phyloP scores from a whole-genome alignment of 768 basidiomycete genomes.

The Boletales sp. region DNA sequence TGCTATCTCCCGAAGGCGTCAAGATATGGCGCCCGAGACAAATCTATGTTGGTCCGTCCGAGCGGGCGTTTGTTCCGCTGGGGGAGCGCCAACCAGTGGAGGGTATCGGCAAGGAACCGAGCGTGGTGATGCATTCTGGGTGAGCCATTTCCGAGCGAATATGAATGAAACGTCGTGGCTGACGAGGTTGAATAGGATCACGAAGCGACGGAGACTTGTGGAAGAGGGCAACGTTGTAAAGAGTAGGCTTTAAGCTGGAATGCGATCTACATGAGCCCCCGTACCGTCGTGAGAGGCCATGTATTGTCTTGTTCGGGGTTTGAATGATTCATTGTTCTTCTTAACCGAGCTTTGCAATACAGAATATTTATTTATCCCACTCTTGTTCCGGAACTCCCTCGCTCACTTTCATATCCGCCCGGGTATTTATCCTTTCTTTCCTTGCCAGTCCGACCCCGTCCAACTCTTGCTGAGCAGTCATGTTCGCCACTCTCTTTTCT shows the following conservation, averaged over 20 bases:
- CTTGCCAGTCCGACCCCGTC: background rate
- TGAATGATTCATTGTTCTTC: conserved; percentile 10
- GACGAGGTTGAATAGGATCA: conserved; percentile 20
- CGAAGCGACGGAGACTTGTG: conserved; percentile 30
- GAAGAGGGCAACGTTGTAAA: conserved; percentile 21
- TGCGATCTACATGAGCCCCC: background rate
- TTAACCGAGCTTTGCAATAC: background rate
- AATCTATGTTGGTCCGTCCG: conserved; percentile 74
- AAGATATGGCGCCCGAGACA: conserved; percentile 93
- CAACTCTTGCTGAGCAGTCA: conserved; percentile 32
- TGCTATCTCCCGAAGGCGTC: conserved; percentile 84
- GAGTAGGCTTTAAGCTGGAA: conserved; percentile 24
- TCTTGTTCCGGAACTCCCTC: too few species aligned
- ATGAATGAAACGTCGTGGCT: background rate
- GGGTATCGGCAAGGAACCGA: conserved; percentile 57
- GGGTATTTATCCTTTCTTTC: conserved; percentile 10
- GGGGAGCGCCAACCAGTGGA: conserved; percentile 53
- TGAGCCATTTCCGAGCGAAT: conserved; percentile 35
- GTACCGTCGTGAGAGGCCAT: background rate
- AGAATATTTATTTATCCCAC: too few species aligned
- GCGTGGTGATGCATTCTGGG: conserved; percentile 70
- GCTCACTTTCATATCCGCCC: conserved; percentile 14
- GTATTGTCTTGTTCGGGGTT: conserved; percentile 20
- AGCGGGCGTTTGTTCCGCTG: conserved; percentile 71
- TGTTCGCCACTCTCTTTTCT: conserved; percentile 80